These are phyloP conservation scores for Coemansia biformis DNA, from an alignment of 192 early-diverging fungal genomes.

Conservation along the genomic window DNA sequence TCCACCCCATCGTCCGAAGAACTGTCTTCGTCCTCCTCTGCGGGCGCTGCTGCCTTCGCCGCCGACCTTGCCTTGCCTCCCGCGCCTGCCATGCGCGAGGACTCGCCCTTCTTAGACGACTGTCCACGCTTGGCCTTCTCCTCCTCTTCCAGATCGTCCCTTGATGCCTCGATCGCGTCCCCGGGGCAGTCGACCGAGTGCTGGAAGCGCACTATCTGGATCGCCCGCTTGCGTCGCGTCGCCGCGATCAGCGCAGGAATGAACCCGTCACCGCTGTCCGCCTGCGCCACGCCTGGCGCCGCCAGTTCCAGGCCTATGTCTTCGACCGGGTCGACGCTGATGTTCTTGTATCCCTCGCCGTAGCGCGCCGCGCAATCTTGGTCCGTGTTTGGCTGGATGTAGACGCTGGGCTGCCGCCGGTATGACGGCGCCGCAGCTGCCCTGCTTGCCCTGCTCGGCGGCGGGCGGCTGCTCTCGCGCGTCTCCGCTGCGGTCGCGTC, in stretches of 20 bases:
- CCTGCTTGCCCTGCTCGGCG: constrained; percentile 15
- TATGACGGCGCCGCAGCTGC: constrained; percentile 1
- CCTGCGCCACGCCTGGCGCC: constrained; percentile 4
- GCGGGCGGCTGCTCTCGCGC: not conserved
- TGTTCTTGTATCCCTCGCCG: constrained; percentile 45
- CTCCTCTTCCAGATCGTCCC: constrained; percentile 3
- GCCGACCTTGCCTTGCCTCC: too few species aligned
- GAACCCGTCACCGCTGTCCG: constrained; percentile 18
- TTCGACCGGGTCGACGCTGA: constrained; percentile 37
- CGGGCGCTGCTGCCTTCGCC: not conserved
- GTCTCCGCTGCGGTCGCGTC: not conserved
- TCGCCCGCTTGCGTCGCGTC: constrained; percentile 43
- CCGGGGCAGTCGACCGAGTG: constrained; percentile 30
- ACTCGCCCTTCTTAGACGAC: not conserved
- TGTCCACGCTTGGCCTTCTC: not conserved
- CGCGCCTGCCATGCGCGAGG: too few species aligned
- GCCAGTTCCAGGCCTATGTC: constrained; percentile 39
- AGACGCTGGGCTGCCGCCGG: constrained; percentile 20
- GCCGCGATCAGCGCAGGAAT: constrained; percentile 44
- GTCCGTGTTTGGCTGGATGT: constrained; percentile 38
- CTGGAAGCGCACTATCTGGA: constrained; percentile 44
- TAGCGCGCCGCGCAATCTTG: constrained; percentile 32
- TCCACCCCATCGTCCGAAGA: constrained; percentile 15
- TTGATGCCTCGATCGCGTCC: constrained; percentile 10
- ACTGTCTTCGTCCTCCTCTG: constrained; percentile 1